Conservation (phyloP, 148 eudicot genomes). For the Rhododendron ferrugineum region DNA sequence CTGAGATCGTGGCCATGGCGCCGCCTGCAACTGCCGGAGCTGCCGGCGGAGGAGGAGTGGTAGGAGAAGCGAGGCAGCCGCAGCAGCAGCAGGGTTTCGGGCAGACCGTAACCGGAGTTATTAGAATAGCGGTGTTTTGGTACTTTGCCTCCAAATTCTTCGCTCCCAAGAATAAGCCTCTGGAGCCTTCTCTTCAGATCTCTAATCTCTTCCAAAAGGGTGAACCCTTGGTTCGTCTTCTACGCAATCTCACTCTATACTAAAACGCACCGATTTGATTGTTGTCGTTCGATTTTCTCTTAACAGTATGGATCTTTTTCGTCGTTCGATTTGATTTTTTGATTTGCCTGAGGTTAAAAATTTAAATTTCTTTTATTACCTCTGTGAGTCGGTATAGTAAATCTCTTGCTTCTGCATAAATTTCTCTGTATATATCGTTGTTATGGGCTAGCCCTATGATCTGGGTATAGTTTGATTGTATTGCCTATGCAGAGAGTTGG, state of each 20-base stretch:
- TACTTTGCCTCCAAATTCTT: conserved; percentile 90
- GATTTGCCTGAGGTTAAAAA: neutral
- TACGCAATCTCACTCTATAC: neutral
- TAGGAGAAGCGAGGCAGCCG: conserved; percentile 26
- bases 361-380: too few relatives aligned
- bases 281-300: neutral
- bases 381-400: neutral
- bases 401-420: neutral
- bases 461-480: neutral
- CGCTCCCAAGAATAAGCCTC: conserved; percentile 46
- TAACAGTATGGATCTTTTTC: neutral
- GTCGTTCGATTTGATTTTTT: neutral
- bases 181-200: conserved; percentile 64
- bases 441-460: neutral
- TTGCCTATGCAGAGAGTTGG: neutral
- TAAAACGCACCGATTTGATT: neutral
- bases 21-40: conserved; percentile 43
- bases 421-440: neutral
- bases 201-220: conserved; percentile 74
- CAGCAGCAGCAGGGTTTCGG: conserved; percentile 44
- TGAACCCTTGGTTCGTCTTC: conserved; percentile 56
- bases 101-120: conserved; percentile 55
- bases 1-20: conserved; percentile 37
- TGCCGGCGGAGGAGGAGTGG: conserved; percentile 31
- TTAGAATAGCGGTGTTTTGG: conserved; percentile 77